These are phyloP conservation scores for Chaetomiaceae sp. DNA, from an alignment of 2,329 filamentous ascomycete genomes.

Conservation along the genomic window DNA sequence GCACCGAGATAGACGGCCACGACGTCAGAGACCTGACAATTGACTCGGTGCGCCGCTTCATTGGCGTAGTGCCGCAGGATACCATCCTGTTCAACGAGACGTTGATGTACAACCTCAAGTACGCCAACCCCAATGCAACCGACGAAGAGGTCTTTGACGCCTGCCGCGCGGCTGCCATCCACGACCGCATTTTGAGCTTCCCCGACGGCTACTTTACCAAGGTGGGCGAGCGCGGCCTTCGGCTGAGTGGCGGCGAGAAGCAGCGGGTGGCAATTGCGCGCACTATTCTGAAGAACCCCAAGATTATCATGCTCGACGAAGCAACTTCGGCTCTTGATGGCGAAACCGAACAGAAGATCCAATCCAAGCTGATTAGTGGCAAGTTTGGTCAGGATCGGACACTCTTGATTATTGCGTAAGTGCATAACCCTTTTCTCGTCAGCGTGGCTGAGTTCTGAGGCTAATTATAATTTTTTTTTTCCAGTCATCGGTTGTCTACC, in stretches of 20 bases:
- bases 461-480: conserved; percentile 25
- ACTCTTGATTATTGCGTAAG: conserved; percentile 88
- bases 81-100: conserved; percentile 63
- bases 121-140: conserved; percentile 45
- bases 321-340: conserved; percentile 66
- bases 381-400: conserved; percentile 77
- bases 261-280: conserved; percentile 59
- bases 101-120: conserved; percentile 53
- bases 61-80: conserved; percentile 95
- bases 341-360: conserved; percentile 55
- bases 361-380: conserved; percentile 62
- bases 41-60: conserved; percentile 83
- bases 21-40: conserved; percentile 86
- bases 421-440: too few species aligned
- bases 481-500: conserved; percentile 74
- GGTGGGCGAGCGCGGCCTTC: conserved; percentile 50
- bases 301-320: conserved; percentile 67
- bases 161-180: conserved; percentile 51
- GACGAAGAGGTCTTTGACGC: conserved; percentile 48
- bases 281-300: conserved; percentile 64
- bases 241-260: conserved; percentile 56
- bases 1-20: conserved; percentile 77
- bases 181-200: conserved; percentile 50
- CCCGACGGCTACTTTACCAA: conserved; percentile 50
- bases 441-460: too few species aligned